These are phyloP conservation scores for Neurospora sp. DNA, from an alignment of 495 filamentous ascomycete genomes.

Conservation along the genomic window DNA sequence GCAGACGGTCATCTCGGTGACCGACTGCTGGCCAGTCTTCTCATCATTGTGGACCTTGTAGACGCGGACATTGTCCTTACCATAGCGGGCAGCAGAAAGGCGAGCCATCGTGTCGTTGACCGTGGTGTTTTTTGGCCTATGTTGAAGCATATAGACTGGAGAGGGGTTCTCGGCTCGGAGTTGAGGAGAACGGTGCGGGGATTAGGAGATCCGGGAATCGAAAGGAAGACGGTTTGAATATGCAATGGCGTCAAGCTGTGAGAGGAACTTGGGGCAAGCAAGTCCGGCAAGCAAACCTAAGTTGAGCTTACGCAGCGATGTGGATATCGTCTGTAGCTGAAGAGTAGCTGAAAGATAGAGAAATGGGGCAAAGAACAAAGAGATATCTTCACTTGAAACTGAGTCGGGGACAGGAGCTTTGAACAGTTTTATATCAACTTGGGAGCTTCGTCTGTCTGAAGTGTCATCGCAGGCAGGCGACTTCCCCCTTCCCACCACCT, in stretches of 20 bases:
- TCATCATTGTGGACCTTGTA: constrained; percentile 83
- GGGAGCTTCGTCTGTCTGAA: neutral
- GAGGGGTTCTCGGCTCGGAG: neutral
- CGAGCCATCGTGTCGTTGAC: constrained; percentile 37
- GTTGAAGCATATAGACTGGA: neutral
- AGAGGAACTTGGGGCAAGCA: neutral
- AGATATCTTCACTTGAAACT: neutral
- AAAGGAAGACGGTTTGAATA: neutral
- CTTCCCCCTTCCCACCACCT: neutral
- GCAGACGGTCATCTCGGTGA: constrained; percentile 92
- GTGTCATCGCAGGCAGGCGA: neutral
- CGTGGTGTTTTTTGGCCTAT: neutral
- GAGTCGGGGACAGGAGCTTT: neutral
- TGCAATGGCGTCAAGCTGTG: neutral
- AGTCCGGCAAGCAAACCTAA: neutral
- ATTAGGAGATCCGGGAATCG: neutral
- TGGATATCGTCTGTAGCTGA: neutral
- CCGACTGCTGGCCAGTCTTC: constrained; percentile 64
- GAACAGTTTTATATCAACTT: neutral
- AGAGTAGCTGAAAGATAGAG: neutral
- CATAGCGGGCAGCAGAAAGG: constrained; percentile 70
- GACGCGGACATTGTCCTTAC: constrained; percentile 97
- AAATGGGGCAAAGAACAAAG: neutral
- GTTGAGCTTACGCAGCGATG: neutral
- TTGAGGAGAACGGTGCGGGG: neutral